These are phyloP conservation scores for Pythium guiyangense DNA, from an alignment of 352 stramenopile genomes.

Conservation along the genomic window DNA sequence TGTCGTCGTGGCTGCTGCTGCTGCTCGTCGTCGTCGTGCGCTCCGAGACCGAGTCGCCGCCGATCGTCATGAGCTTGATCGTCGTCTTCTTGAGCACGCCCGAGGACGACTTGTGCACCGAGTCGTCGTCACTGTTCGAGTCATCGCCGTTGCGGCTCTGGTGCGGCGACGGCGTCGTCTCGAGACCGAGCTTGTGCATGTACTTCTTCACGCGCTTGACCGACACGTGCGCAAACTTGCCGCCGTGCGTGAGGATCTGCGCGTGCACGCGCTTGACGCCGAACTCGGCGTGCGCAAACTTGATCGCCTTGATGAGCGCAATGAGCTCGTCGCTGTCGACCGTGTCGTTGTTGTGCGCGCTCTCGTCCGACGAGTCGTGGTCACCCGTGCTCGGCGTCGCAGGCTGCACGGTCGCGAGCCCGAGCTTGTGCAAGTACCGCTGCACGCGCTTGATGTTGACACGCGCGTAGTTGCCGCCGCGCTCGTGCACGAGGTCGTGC, in stretches of 20 bases:
- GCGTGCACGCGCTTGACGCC: slow-evolving; percentile 82
- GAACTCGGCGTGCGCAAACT: slow-evolving; percentile 80
- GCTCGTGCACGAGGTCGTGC: slow-evolving; percentile 22
- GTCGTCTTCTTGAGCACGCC: slow-evolving; percentile 18
- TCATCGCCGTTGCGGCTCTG: slow-evolving; percentile 21
- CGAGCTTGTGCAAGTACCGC: slow-evolving; percentile 32
- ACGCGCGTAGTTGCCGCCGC: slow-evolving; percentile 25
- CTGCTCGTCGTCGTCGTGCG: slow-evolving; percentile 6
- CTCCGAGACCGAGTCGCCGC: slow-evolving; percentile 68
- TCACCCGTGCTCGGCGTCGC: not conserved
- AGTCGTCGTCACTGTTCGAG: slow-evolving; percentile 12
- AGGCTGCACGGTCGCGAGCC: slow-evolving; percentile 5
- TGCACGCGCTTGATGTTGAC: slow-evolving; percentile 31
- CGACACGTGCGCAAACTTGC: slow-evolving; percentile 70
- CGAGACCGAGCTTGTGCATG: slow-evolving; percentile 78
- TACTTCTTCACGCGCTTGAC: slow-evolving; percentile 84
- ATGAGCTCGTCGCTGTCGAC: slow-evolving; percentile 77
- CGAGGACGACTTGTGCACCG: not conserved
- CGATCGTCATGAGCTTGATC: slow-evolving; percentile 83
- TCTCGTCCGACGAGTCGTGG: slow-evolving; percentile 19
- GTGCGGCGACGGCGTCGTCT: slow-evolving; percentile 13
- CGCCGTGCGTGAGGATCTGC: slow-evolving; percentile 68
- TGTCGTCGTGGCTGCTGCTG: slow-evolving; percentile 17
- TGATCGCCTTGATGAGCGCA: slow-evolving; percentile 84
- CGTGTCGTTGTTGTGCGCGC: slow-evolving; percentile 19